phyloP scores from a whole-genome alignment of 139 green algal species.

The Chlorella sp. region DNA sequence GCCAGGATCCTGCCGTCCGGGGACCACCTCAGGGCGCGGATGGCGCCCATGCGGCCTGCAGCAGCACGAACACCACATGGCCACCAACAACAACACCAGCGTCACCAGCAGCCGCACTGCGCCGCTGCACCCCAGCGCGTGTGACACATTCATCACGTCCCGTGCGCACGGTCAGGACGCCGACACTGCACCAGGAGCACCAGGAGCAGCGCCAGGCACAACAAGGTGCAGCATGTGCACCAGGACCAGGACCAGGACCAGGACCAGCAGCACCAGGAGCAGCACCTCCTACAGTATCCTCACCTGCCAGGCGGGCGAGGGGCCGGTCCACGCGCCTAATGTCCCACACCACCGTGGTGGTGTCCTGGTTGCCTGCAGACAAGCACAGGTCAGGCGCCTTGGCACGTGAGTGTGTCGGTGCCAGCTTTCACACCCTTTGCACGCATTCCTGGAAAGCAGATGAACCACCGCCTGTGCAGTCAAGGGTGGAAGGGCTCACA shows the following conservation, averaged over 20 bases:
- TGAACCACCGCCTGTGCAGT: too few relatives aligned
- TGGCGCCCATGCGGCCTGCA: conserved; percentile 64
- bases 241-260: background rate
- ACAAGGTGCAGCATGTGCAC: background rate
- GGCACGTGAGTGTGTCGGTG: background rate
- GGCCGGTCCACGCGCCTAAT: conserved; percentile 30
- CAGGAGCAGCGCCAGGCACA: background rate
- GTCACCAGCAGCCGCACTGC: too few relatives aligned
- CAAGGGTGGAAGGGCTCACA: background rate
- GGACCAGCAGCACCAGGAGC: background rate
- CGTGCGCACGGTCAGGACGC: too few relatives aligned
- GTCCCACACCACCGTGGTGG: conserved; percentile 76
- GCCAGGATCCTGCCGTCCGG: conserved; percentile 71
- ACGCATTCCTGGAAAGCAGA: too few relatives aligned
- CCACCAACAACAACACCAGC: background rate
- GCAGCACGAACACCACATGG: background rate
- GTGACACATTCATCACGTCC: too few relatives aligned
- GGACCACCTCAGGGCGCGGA: conserved; percentile 69
- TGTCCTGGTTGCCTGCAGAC: conserved; percentile 80
- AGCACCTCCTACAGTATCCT: background rate
- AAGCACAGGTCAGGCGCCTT: background rate
- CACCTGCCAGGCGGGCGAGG: conserved; percentile 48
- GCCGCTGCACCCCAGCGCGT: too few relatives aligned
- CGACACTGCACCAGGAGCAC: too few relatives aligned
- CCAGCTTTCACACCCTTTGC: background rate